A percentile compares a stretch with the other conserved stretches of the same genome.
Evolutionary conservation across 805 yeast species (phyloP).

Genomic region (Candida pseudoglaebosa): DNA sequence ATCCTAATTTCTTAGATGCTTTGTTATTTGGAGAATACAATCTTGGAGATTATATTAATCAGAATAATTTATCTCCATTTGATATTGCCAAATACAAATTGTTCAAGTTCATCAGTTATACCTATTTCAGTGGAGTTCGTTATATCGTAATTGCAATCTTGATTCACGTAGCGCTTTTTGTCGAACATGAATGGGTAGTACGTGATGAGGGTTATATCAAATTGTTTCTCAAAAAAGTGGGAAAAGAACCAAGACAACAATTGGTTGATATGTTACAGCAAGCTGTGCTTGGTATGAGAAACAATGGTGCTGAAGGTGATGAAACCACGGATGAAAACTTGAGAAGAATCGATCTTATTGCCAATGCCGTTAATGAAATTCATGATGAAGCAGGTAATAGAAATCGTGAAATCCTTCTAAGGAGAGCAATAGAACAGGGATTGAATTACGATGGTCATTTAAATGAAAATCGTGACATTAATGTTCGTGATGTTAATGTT

Average conservation of each 20-base stretch:
- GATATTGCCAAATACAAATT: conserved; percentile 15
- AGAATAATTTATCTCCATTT: conserved; percentile 5
- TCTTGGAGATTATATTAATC: conserved; percentile 2
- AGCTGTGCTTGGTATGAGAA: conserved; percentile 21
- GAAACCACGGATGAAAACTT: conserved; percentile 21
- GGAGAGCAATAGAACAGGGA: conserved; percentile 16
- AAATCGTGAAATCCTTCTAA: conserved; percentile 15
- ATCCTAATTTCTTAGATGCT: conserved; percentile 25
- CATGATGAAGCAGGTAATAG: conserved; percentile 10
- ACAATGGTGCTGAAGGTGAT: conserved; percentile 18
- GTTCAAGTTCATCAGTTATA: conserved; percentile 22
- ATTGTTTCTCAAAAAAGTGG: conserved; percentile 55
- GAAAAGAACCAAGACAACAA: conserved; percentile 46
- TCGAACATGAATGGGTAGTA: conserved; percentile 68
- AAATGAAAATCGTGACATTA: conserved; percentile 13
- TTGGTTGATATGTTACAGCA: conserved; percentile 35
- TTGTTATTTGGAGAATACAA: conserved; percentile 37
- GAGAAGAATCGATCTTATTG: conserved; percentile 21
- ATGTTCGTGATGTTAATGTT: too few species aligned
- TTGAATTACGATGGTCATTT: conserved; percentile 9
- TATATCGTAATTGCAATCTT: conserved; percentile 39
- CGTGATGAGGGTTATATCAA: conserved; percentile 65
- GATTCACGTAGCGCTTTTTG: conserved; percentile 44
- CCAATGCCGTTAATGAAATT: conserved; percentile 25
- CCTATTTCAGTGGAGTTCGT: conserved; percentile 34